Evolutionary conservation across 306 rosid genomes (phyloP).

Genomic region (Gynostemma pentaphyllum): DNA sequence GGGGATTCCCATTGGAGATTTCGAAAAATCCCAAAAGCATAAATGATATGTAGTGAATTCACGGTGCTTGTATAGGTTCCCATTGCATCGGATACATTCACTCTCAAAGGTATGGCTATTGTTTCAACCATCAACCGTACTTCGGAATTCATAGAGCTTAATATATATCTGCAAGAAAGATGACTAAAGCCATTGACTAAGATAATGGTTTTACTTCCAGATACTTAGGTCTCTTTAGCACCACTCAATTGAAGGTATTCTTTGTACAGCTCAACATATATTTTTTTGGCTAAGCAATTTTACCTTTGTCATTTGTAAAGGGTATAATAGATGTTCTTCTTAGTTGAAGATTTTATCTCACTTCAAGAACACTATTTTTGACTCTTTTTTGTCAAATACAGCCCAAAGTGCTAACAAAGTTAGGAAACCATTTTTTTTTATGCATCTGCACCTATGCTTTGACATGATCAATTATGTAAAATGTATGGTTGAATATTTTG

Average conservation of each 20-base stretch:
- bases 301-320: not conserved
- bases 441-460: not conserved
- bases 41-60: not conserved
- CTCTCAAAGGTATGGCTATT: not conserved
- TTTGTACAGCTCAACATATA: conserved; percentile 10
- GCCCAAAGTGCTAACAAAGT: not conserved
- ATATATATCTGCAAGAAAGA: not conserved
- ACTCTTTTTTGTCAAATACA: not conserved
- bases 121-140: not conserved
- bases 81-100: not conserved
- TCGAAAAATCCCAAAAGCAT: not conserved
- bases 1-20: not conserved
- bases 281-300: not conserved
- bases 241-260: not conserved
- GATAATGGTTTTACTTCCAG: not conserved
- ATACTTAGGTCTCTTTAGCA: not conserved
- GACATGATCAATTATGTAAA: not conserved
- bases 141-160: not conserved
- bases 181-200: not conserved
- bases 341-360: not conserved
- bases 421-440: not conserved
- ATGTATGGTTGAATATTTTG: not conserved
- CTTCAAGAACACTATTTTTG: not conserved
- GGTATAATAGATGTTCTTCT: not conserved
- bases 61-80: not conserved